Evolutionary conservation across 495 filamentous ascomycete species (phyloP), one percentile per base, ranked within the genome.

Genomic region (Lophiotrema nucula): DNA sequence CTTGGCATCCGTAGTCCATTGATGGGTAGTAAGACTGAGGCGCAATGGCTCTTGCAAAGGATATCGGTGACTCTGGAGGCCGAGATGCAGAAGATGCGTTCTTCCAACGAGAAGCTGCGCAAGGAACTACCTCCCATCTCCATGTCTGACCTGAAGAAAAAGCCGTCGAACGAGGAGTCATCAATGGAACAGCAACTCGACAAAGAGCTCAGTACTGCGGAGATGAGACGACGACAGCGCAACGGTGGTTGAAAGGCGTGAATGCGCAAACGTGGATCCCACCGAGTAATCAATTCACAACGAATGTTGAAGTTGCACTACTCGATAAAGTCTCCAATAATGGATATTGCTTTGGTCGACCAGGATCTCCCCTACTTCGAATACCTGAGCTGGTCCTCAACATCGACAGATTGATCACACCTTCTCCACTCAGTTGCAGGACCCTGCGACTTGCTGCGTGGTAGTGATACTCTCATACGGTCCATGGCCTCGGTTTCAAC

Each of bases 21-120:
- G 42, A 83, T 95, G 77, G 85, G 87, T 3, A 77, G 78, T 6
- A 82, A 84, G 61, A 80, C 76, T 48, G 90, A 96, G 68, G 76
- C 88, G 8, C 83, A 91, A 69, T 96, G 90, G 90, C 80, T 96
- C 24, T 67, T 96, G 22, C 82, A 86, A 60, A 78, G 79, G 60
- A 68, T 88, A 53, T 82, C 90, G 43, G 72, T 52, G 15, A 89
- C 92, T 60, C 74, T 97, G 64, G 87, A 93, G 77, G 75, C 66
- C 2, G 71, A 71, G 53, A 55, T 74, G 59, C 59, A 55, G 48
- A 57, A 65, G 47, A 62, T 66, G 65, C 39, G 51, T 11, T 59
- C 42, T 12, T 28, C 42, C 2, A 35, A 59, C 27, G 22, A 26
- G 18, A 35, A 52, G 39, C 19, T 33, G 22, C 38, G 45, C 2